Conservation (phyloP, 352 stramenopile species). For the Phytopythium helicoides region DNA sequence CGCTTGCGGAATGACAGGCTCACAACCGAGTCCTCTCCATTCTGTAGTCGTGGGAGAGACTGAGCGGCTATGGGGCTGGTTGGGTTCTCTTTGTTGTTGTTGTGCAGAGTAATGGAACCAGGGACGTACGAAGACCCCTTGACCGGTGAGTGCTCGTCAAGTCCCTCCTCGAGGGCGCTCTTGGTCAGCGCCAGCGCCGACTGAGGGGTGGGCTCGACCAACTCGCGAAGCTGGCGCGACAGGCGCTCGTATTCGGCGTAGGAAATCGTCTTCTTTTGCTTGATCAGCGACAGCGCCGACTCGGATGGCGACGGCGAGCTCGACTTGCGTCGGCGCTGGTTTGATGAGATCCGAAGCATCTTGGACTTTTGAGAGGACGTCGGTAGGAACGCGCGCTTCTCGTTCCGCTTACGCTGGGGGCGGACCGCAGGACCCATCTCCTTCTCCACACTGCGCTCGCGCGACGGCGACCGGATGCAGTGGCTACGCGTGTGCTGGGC, state of each 20-base stretch:
- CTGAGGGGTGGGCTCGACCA: constrained; percentile 65
- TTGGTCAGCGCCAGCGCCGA: constrained; percentile 56
- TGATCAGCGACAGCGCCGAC: constrained; percentile 58
- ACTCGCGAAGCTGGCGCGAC: constrained; percentile 53
- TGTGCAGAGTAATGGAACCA: constrained; percentile 30
- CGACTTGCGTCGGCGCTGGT: constrained; percentile 25
- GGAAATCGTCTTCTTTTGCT: constrained; percentile 75
- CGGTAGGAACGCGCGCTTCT: constrained; percentile 44
- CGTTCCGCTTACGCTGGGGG: constrained; percentile 33
- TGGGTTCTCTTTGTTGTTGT: constrained; percentile 18
- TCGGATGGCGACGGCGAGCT: constrained; percentile 36
- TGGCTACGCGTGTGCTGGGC: not conserved
- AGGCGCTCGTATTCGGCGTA: constrained; percentile 75
- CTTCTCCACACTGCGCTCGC: constrained; percentile 20
- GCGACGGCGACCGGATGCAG: constrained; percentile 17
- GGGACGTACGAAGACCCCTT: constrained; percentile 34
- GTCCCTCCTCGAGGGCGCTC: constrained; percentile 39
- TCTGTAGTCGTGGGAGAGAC: constrained; percentile 1
- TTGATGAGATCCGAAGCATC: constrained; percentile 31
- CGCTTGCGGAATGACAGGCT: constrained; percentile 44
- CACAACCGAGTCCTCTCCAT: constrained; percentile 14
- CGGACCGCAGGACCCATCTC: constrained; percentile 31
- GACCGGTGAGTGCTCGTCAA: constrained; percentile 31
- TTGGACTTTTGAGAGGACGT: constrained; percentile 46
- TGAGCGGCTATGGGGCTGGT: constrained; percentile 6